Conservation (phyloP, 108 stramenopile species). For the Licmophora abbreviata region DNA sequence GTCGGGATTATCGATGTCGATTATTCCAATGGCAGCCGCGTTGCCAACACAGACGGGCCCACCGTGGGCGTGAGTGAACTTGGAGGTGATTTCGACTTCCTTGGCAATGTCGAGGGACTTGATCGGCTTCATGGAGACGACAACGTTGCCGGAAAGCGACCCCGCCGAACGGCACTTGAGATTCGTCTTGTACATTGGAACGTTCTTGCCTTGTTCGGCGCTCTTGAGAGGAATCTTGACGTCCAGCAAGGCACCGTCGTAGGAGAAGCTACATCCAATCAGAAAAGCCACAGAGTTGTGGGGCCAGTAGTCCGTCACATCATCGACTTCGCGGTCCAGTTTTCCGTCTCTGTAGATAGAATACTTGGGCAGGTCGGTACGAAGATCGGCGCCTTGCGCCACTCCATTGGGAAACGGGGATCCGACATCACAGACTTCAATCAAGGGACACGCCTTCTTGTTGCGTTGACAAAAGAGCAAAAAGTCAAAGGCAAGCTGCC, state of each 20-base stretch:
- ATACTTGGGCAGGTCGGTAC: slow-evolving; percentile 68
- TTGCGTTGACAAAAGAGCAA: slow-evolving; percentile 85
- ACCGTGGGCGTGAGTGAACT: slow-evolving; percentile 82
- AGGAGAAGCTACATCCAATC: slow-evolving; percentile 81
- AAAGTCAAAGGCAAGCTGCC: slow-evolving; percentile 71
- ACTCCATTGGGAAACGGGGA: slow-evolving; percentile 25
- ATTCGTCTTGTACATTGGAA: slow-evolving; percentile 85
- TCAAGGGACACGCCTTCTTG: slow-evolving; percentile 75
- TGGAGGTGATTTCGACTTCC: slow-evolving; percentile 60
- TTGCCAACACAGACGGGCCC: slow-evolving; percentile 77
- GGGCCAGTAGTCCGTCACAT: slow-evolving; percentile 64
- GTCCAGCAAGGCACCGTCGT: slow-evolving; percentile 66
- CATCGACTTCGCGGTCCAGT: slow-evolving; percentile 43
- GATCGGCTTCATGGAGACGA: slow-evolving; percentile 88
- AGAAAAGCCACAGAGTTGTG: slow-evolving; percentile 71
- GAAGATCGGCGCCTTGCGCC: slow-evolving; percentile 46
- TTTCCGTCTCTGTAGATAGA: slow-evolving; percentile 68
- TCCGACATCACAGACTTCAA: slow-evolving; percentile 76
- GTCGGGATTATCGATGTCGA: slow-evolving; percentile 56
- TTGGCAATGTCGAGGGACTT: slow-evolving; percentile 49
- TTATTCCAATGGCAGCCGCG: slow-evolving; percentile 66
- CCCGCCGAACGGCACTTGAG: slow-evolving; percentile 61
- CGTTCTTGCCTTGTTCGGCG: slow-evolving; percentile 68
- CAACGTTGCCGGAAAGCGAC: slow-evolving; percentile 57
- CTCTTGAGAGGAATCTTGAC: slow-evolving; percentile 66